Evolutionary conservation across 2,329 filamentous ascomycete species (phyloP), one percentile per base, ranked within the genome.

Genomic region (Aureobasidium leucospermi): DNA sequence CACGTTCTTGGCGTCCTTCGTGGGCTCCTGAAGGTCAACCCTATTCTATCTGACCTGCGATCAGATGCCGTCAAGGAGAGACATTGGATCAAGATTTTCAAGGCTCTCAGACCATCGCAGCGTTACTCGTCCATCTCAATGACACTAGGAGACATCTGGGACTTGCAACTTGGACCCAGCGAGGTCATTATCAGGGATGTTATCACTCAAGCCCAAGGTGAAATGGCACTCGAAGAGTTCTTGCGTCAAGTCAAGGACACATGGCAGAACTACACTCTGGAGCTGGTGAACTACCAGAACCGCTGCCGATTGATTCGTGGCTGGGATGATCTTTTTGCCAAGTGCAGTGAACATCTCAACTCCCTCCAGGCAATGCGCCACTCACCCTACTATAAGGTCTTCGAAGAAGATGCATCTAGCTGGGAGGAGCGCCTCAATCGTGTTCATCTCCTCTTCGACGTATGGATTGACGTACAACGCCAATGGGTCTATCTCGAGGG

Each of bases 381-480:
- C 73, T 99, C 94, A 5, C 94, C 94, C 0, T 99, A 99, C 74
- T 99, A 96, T 81, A 97, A 96, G 73, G 93, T 97, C 68, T 99
- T 99, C 63, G 94, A 99, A 71, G 94, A 99, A 68, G 94, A 99
- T 67, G 95, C 95, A 6, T 88, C 91, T 0, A 84, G 88, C 1
- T 99, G 94, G 94, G 95, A 99, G 75, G 95, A 99, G 75, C 96
- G 96, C 73, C 82, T 99, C 29, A 99, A 97, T 73, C 86, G 94
- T 47, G 91, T 99, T 2, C 94, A 99, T 71, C 90, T 99, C 15
- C 82, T 99, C 9, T 99, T 99, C 69, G 94, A 99, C 72, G 92
- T 99, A 15, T 99, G 95, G 95, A 99, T 99, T 67, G 95, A 99
- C 75, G 95, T 99, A n/a, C 94, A 99, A 74, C 88, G 95, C 63